A percentile compares a stretch with the other conserved stretches of the same genome.
Evolutionary conservation across 768 basidiomycete species (phyloP).

Genomic region (Kwoniella dendrophila): DNA sequence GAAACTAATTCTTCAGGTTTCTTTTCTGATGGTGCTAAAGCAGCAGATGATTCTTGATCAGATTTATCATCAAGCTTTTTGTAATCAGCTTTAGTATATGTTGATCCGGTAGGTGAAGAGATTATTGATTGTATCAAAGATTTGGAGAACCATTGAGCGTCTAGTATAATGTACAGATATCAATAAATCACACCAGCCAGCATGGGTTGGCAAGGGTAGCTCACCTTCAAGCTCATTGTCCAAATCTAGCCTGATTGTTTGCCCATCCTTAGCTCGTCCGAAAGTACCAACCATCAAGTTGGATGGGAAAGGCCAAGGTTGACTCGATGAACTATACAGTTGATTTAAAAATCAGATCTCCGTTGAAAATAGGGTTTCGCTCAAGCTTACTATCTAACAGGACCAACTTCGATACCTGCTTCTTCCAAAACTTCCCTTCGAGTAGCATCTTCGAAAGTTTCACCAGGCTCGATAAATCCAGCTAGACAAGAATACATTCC

Average conservation of each 20-base stretch:
- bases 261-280: constrained; percentile 65
- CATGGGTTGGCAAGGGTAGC: constrained; percentile 31
- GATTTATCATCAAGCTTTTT: constrained; percentile 58
- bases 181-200: background rate
- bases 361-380: background rate
- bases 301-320: constrained; percentile 79
- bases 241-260: constrained; percentile 78
- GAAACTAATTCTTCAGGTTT: constrained; percentile 35
- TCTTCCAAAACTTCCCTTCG: constrained; percentile 94
- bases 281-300: constrained; percentile 90
- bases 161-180: too few species aligned
- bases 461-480: constrained; percentile 92
- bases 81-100: constrained; percentile 61
- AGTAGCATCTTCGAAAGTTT: constrained; percentile 92
- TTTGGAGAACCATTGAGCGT: constrained; percentile 85
- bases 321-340: constrained; percentile 51
- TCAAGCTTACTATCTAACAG: constrained; percentile 66
- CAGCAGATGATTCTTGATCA: constrained; percentile 56
- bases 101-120: constrained; percentile 62
- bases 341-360: background rate
- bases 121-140: constrained; percentile 70
- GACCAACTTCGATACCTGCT: constrained; percentile 82
- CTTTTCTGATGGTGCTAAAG: constrained; percentile 54
- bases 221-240: constrained; percentile 93
- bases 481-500: constrained; percentile 79